Percentiles rank a stretch among this genome's conserved stretches.
phyloP scores from a whole-genome alignment of 345 rosid genomes.

The Firmiana major region DNA sequence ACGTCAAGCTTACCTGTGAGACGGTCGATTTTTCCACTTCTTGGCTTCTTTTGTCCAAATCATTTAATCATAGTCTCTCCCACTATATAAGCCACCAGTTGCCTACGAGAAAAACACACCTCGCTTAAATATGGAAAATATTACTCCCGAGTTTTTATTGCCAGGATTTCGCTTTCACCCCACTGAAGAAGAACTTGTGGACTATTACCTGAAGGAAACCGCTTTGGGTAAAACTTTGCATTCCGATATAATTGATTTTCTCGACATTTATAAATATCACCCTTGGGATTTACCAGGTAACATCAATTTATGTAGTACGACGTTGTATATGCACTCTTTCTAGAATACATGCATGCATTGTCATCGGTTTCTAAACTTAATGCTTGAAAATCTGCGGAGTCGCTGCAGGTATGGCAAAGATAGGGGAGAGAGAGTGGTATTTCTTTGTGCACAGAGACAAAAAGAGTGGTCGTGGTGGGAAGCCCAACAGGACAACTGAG shows the following conservation, averaged over 20 bases:
- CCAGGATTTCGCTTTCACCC: constrained; percentile 31
- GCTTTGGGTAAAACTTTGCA: constrained; percentile 3
- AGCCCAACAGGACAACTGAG: constrained; percentile 26
- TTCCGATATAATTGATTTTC: constrained; percentile 19
- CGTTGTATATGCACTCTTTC: no score
- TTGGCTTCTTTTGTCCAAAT: not conserved
- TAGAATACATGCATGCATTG: not conserved
- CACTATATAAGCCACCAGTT: not conserved
- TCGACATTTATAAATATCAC: constrained; percentile 27
- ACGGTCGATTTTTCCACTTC: not conserved
- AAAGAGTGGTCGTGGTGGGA: constrained; percentile 21
- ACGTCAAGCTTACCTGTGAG: not conserved
- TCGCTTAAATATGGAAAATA: not conserved
- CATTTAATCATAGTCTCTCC: no score
- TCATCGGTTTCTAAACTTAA: not conserved
- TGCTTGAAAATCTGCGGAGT: not conserved
- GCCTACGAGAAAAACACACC: not conserved
- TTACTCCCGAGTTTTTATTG: not conserved
- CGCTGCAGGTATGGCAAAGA: constrained; percentile 23
- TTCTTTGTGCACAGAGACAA: constrained; percentile 33
- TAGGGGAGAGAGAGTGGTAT: constrained; percentile 41
- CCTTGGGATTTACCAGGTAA: constrained; percentile 36
- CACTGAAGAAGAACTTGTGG: constrained; percentile 33
- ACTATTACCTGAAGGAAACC: constrained; percentile 28
- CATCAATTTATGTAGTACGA: not conserved